These are phyloP conservation scores for Mucor sp. DNA, from an alignment of 371 early-diverging fungal genomes.

Conservation along the genomic window DNA sequence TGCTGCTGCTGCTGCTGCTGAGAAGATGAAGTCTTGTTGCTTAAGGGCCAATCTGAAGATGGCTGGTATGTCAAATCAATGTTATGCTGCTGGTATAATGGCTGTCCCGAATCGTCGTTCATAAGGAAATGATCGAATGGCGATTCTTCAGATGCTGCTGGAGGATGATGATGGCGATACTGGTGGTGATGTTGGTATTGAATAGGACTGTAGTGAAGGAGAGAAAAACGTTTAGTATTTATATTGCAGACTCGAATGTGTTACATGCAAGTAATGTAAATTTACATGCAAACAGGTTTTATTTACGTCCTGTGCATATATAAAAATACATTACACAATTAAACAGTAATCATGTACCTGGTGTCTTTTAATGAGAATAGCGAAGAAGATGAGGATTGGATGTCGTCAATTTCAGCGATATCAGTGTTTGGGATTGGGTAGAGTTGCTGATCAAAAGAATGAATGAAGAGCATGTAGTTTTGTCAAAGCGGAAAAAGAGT, in stretches of 20 bases:
- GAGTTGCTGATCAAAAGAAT: neutral
- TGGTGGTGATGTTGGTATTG: neutral
- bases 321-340: neutral
- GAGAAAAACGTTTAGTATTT: neutral
- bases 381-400: conserved; percentile 11
- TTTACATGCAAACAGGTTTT: conserved; percentile 6
- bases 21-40: neutral
- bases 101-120: conserved; percentile 5
- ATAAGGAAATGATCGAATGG: conserved; percentile 5
- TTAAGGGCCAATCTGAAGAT: conserved; percentile 10
- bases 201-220: neutral
- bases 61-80: conserved; percentile 1
- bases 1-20: neutral
- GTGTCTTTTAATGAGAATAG: conserved; percentile 5
- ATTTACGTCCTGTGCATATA: neutral
- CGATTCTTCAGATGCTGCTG: neutral
- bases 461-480: conserved; percentile 8
- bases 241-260: neutral
- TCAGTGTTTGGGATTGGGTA: neutral
- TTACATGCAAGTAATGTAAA: neutral
- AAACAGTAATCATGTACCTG: neutral
- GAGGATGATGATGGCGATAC: neutral
- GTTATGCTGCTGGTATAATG: conserved; percentile 4
- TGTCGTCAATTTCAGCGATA: conserved; percentile 7
- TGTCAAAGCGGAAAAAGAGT: neutral